Evolutionary conservation across 2,329 filamentous ascomycete genomes (phyloP).

Genomic region (Colletotrichum shisoi): DNA sequence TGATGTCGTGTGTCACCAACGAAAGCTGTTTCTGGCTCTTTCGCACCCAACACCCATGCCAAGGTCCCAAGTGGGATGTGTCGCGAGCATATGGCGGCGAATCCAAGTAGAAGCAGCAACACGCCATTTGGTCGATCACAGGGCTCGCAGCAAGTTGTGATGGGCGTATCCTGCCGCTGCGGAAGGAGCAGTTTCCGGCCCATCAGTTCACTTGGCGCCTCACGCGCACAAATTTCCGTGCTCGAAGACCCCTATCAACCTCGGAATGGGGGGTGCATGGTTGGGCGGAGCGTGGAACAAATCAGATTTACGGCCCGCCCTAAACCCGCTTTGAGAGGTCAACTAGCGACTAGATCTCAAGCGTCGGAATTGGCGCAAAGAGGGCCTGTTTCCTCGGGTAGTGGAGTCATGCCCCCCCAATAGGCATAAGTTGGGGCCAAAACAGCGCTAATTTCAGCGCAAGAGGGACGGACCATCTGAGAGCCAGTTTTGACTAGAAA

Average conservation of each 20-base stretch:
- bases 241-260: neutral
- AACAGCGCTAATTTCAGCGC: neutral
- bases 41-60: neutral
- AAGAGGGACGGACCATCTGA: neutral
- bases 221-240: neutral
- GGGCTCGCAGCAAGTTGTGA: neutral
- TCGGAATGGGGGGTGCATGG: neutral
- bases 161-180: neutral
- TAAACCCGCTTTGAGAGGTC: neutral
- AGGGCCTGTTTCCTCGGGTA: slow-evolving; percentile 1
- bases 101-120: neutral
- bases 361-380: neutral
- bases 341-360: neutral
- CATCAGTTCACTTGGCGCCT: neutral
- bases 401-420: neutral
- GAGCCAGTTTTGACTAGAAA: too few relatives aligned
- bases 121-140: neutral
- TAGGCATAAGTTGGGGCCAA: neutral
- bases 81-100: neutral
- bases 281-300: neutral
- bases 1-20: neutral
- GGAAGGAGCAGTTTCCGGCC: neutral
- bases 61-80: neutral
- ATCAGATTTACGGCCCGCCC: neutral
- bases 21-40: neutral